Conservation (phyloP, 2,329 filamentous ascomycete species). For the Teratosphaeria zuluensis region DNA sequence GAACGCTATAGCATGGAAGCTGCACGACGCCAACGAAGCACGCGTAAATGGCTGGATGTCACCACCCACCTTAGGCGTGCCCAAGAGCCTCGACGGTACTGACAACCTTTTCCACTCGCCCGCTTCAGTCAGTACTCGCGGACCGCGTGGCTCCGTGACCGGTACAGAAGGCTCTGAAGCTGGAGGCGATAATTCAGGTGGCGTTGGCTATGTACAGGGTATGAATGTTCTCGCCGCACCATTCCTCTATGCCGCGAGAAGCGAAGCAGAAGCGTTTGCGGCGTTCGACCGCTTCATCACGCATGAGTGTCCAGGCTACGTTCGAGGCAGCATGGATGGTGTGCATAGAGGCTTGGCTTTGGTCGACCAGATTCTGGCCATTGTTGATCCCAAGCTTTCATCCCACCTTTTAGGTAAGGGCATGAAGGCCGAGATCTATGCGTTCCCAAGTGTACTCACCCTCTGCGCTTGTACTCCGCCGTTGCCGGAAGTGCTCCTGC, state of each 20-base stretch:
- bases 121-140: slow-evolving; percentile 25
- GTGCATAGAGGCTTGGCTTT: slow-evolving; percentile 86
- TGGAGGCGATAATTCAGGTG: slow-evolving; percentile 40
- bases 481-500: slow-evolving; percentile 77
- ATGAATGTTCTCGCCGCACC: slow-evolving; percentile 98
- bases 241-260: slow-evolving; percentile 87
- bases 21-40: slow-evolving; percentile 67
- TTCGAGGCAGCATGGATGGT: slow-evolving; percentile 91
- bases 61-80: slow-evolving; percentile 40
- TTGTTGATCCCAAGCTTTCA: slow-evolving; percentile 82
- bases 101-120: slow-evolving; percentile 34
- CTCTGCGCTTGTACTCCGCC: slow-evolving; percentile 94
- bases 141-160: slow-evolving; percentile 29
- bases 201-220: slow-evolving; percentile 88
- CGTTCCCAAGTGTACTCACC: slow-evolving; percentile 89
- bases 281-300: slow-evolving; percentile 84
- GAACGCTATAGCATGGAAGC: slow-evolving; percentile 88
- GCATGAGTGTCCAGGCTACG: slow-evolving; percentile 82
- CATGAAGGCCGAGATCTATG: slow-evolving; percentile 88
- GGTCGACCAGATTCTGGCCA: slow-evolving; percentile 83
- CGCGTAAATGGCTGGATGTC: slow-evolving; percentile 42
- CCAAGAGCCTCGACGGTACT: slow-evolving; percentile 39
- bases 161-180: slow-evolving; percentile 56
- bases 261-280: slow-evolving; percentile 88
- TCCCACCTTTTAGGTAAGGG: slow-evolving; percentile 76